phyloP scores from a whole-genome alignment of 2,329 filamentous ascomycete genomes.

The Calonectria ilicicola region DNA sequence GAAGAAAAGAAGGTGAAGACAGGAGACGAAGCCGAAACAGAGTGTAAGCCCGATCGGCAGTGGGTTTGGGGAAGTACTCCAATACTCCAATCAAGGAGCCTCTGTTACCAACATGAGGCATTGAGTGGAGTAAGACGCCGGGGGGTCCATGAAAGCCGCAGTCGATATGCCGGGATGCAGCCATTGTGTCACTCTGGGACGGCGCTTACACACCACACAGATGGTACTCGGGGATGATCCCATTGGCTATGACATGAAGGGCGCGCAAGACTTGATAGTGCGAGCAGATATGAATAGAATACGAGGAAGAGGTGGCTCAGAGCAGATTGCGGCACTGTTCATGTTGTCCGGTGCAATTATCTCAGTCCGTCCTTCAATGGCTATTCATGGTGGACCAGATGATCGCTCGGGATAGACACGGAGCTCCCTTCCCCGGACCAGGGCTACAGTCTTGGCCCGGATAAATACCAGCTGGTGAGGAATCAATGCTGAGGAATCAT shows the following conservation, averaged over 20 bases:
- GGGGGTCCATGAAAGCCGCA: slow-evolving; percentile 12
- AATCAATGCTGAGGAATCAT: slow-evolving; percentile 10
- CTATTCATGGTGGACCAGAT: background rate
- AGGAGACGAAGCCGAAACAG: slow-evolving; percentile 8
- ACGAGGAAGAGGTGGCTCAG: background rate
- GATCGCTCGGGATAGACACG: background rate
- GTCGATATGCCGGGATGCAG: slow-evolving; percentile 30
- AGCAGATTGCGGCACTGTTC: background rate
- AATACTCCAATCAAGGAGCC: slow-evolving; percentile 30
- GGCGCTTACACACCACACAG: slow-evolving; percentile 14
- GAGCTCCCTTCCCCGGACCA: background rate
- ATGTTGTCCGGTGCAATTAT: background rate
- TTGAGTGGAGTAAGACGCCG: slow-evolving; percentile 8
- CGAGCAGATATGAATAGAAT: slow-evolving; percentile 10
- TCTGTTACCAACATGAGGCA: slow-evolving; percentile 31
- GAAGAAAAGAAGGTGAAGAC: background rate
- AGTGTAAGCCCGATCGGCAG: slow-evolving; percentile 25
- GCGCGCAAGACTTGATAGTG: slow-evolving; percentile 5
- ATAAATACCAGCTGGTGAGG: background rate
- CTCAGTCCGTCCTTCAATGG: no score
- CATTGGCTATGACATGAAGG: slow-evolving; percentile 18
- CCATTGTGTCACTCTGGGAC: slow-evolving; percentile 15
- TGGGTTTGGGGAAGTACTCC: background rate
- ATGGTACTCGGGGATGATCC: background rate
- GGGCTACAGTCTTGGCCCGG: background rate